Percentiles rank a stretch among this genome's conserved stretches.
These are phyloP conservation scores for Russula griseocarnosa DNA, from an alignment of 768 basidiomycete genomes.

Conservation along the genomic window DNA sequence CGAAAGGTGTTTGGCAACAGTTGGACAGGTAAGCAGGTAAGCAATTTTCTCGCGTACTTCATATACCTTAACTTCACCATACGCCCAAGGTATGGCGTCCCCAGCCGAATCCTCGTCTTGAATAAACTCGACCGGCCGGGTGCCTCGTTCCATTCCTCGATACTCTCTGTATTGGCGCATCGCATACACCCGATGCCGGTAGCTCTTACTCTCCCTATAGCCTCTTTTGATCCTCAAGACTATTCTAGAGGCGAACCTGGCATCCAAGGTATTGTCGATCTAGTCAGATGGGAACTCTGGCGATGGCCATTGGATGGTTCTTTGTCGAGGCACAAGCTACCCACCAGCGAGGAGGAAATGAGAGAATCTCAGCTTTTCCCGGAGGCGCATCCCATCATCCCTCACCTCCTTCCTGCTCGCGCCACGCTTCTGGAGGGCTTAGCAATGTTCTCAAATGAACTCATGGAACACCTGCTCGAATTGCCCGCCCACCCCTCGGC, in stretches of 20 bases:
- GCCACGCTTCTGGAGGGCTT: conserved; percentile 70
- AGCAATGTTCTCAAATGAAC: conserved; percentile 72
- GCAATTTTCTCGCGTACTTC: conserved; percentile 24
- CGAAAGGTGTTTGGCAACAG: conserved; percentile 84
- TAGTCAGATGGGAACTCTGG: conserved; percentile 82
- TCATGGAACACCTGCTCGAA: conserved; percentile 68
- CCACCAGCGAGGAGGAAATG: conserved; percentile 47
- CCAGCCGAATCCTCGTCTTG: conserved; percentile 72
- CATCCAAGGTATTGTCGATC: conserved; percentile 77
- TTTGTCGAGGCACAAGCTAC: conserved; percentile 44
- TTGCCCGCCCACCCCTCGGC: conserved; percentile 54
- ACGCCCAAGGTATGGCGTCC: conserved; percentile 64
- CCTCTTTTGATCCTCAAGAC: conserved; percentile 64
- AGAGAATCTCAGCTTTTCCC: conserved; percentile 45
- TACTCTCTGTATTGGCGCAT: conserved; percentile 70
- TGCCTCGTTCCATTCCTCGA: conserved; percentile 68
- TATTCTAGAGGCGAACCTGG: conserved; percentile 77
- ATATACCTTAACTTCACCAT: conserved; percentile 9
- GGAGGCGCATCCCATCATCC: conserved; percentile 59
- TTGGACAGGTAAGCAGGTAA: conserved; percentile 64
- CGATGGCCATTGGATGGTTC: conserved; percentile 58
- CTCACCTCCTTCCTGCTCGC: conserved; percentile 64
- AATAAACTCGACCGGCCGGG: conserved; percentile 89
- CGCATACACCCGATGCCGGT: conserved; percentile 73
- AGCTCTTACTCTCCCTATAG: conserved; percentile 65